phyloP scores from a whole-genome alignment of 2,329 filamentous ascomycete species.

The Alternaria ethzedia region DNA sequence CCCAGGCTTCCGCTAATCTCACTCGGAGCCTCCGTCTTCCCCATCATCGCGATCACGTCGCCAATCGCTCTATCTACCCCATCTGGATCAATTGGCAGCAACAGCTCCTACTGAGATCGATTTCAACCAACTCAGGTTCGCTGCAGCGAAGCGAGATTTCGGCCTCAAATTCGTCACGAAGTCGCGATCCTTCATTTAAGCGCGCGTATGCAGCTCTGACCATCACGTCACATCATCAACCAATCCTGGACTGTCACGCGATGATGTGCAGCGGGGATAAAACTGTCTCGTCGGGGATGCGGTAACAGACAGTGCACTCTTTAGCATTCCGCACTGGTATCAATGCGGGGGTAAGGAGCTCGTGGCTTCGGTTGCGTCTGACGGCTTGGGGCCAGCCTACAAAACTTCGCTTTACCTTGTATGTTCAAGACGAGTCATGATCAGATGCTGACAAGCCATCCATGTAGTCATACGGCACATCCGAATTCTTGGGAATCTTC shows the following conservation, averaged over 20 bases:
- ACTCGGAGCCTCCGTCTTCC: neutral
- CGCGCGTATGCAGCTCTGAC: constrained; percentile 9
- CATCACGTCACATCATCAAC: neutral
- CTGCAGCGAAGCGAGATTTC: constrained; percentile 10
- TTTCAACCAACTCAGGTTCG: neutral
- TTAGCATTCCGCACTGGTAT: neutral
- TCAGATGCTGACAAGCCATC: neutral
- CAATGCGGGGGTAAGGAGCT: neutral
- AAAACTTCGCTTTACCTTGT: neutral
- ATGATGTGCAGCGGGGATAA: neutral
- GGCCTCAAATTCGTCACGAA: neutral
- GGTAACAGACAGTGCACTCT: neutral
- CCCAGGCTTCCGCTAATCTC: neutral
- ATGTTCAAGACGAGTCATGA: neutral
- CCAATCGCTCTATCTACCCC: constrained; percentile 8
- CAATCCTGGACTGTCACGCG: neutral
- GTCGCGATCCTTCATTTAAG: neutral
- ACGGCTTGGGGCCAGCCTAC: neutral
- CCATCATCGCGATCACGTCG: constrained; percentile 1
- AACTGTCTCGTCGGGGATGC: neutral
- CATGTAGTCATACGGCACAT: neutral
- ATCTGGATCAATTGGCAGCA: neutral
- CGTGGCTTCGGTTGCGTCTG: neutral
- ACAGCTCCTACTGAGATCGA: neutral
- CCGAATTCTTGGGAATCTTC: neutral